Conservation (phyloP, 768 basidiomycete species). For the Xerocomellus dryophilus region DNA sequence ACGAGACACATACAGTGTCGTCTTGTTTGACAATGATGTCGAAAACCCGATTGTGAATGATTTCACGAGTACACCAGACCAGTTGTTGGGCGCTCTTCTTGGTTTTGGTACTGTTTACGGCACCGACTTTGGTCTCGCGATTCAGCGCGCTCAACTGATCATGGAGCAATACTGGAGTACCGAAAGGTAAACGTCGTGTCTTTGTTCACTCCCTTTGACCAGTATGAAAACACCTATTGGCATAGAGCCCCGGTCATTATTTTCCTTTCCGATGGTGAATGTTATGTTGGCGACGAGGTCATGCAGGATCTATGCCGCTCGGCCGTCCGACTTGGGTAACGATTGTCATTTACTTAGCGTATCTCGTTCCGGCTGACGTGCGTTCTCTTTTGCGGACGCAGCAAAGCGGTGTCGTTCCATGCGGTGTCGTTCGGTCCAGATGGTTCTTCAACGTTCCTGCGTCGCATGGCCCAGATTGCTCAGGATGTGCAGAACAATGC, state of each 20-base stretch:
- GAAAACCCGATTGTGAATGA: constrained; percentile 41
- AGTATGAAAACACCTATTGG: neutral
- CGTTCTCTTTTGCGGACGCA: constrained; percentile 14
- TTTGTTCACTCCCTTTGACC: neutral
- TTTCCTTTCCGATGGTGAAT: constrained; percentile 52
- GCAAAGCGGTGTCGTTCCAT: constrained; percentile 57
- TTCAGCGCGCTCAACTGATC: constrained; percentile 32
- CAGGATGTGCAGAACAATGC: constrained; percentile 43
- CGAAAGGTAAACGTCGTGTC: constrained; percentile 37
- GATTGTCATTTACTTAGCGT: too few species aligned
- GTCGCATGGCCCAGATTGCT: constrained; percentile 54
- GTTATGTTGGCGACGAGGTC: constrained; percentile 34
- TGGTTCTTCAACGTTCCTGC: constrained; percentile 27
- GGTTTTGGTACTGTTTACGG: constrained; percentile 29
- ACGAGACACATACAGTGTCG: constrained; percentile 54
- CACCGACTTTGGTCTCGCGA: constrained; percentile 45
- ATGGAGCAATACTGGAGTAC: constrained; percentile 51
- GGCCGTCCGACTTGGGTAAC: constrained; percentile 45
- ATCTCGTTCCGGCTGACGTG: neutral
- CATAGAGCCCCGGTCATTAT: constrained; percentile 29
- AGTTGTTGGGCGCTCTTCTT: constrained; percentile 42
- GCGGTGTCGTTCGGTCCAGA: constrained; percentile 53
- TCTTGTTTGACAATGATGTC: constrained; percentile 40
- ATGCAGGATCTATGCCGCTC: constrained; percentile 42
- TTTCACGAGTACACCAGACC: constrained; percentile 42